Evolutionary conservation across 495 filamentous ascomycete genomes (phyloP).

Genomic region (Hypoxylon rickii): DNA sequence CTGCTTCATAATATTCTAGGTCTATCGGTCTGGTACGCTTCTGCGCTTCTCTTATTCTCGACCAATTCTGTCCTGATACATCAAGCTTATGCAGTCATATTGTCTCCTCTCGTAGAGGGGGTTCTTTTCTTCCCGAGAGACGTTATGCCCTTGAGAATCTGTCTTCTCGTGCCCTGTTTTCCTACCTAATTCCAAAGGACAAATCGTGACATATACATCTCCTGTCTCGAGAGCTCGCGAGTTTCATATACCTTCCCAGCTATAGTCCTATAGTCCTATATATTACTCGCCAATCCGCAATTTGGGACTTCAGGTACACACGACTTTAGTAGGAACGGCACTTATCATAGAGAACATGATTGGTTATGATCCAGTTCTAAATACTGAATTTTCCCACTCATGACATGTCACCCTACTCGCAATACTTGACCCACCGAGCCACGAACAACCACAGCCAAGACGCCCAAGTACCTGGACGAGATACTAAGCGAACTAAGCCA

Average conservation of each 20-base stretch:
- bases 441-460: conserved; percentile 17
- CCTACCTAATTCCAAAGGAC: background rate
- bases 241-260: background rate
- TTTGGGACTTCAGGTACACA: conserved; percentile 3
- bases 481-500: conserved; percentile 31
- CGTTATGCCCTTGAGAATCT: background rate
- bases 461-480: conserved; percentile 36
- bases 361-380: conserved; percentile 11
- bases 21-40: background rate
- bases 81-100: conserved; percentile 12
- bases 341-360: conserved; percentile 15
- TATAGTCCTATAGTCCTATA: background rate
- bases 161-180: background rate
- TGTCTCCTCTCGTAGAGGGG: background rate
- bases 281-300: background rate
- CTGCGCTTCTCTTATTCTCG: background rate
- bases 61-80: conserved; percentile 1
- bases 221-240: background rate
- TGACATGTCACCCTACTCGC: conserved; percentile 5
- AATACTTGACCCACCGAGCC: conserved; percentile 25
- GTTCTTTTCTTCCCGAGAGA: background rate
- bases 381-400: conserved; percentile 3
- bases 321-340: conserved; percentile 9
- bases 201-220: background rate
- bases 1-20: conserved; percentile 7